phyloP scores from a whole-genome alignment of 2,329 filamentous ascomycete species.

The Clonostachys rosea region DNA sequence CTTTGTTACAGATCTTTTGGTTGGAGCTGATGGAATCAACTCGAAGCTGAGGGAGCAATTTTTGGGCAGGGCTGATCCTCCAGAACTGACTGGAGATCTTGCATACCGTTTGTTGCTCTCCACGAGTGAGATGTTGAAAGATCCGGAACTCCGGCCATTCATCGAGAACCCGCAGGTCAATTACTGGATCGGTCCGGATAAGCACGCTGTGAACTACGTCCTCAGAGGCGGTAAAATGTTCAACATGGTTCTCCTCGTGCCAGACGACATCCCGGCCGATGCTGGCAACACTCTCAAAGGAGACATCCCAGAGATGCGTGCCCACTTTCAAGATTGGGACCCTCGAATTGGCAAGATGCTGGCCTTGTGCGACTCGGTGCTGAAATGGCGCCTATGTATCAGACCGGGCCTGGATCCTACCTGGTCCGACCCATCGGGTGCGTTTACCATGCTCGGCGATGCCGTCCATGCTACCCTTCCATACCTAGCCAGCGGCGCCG shows the following conservation, averaged over 20 bases:
- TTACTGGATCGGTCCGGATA: slow-evolving; percentile 47
- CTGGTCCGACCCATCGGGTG: slow-evolving; percentile 51
- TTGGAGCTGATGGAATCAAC: slow-evolving; percentile 39
- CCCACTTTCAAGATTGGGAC: slow-evolving; percentile 53
- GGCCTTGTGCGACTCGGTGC: slow-evolving; percentile 49
- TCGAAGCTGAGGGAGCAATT: slow-evolving; percentile 30
- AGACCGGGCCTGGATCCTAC: slow-evolving; percentile 39
- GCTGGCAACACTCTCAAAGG: slow-evolving; percentile 29
- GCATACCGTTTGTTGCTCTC: slow-evolving; percentile 49
- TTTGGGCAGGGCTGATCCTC: slow-evolving; percentile 34
- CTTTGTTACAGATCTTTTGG: slow-evolving; percentile 33
- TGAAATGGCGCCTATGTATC: slow-evolving; percentile 58
- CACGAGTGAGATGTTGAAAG: slow-evolving; percentile 36
- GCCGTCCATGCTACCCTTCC: slow-evolving; percentile 61
- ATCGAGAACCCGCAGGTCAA: slow-evolving; percentile 42
- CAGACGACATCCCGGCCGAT: slow-evolving; percentile 30
- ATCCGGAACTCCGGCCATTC: slow-evolving; percentile 36
- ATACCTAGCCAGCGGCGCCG: slow-evolving; percentile 51
- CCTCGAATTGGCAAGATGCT: slow-evolving; percentile 51
- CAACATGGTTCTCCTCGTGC: slow-evolving; percentile 40
- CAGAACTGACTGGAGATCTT: slow-evolving; percentile 47
- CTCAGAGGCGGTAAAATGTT: slow-evolving; percentile 34
- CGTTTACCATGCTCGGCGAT: slow-evolving; percentile 58
- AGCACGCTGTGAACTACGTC: slow-evolving; percentile 44
- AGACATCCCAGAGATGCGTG: slow-evolving; percentile 40